These are phyloP conservation scores for Zygosaccharomyces pseudorouxii DNA, from an alignment of 805 yeast genomes.

Conservation along the genomic window DNA sequence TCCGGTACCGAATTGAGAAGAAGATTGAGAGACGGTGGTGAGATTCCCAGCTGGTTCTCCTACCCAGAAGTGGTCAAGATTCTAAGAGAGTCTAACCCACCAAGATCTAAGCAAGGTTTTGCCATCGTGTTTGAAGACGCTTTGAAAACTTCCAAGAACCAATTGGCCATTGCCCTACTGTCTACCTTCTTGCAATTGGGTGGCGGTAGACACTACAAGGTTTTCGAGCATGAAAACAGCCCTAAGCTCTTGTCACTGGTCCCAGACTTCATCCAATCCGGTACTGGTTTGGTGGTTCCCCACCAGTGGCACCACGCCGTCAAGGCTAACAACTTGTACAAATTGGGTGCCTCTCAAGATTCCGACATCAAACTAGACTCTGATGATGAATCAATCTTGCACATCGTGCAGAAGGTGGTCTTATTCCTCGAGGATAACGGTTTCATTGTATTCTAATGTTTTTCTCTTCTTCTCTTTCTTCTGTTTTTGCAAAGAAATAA, in stretches of 20 bases:
- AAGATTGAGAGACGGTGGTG: slow-evolving; percentile 77
- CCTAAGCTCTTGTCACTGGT: slow-evolving; percentile 60
- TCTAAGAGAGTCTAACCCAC: slow-evolving; percentile 88
- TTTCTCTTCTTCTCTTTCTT: too few species aligned
- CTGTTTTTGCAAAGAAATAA: background rate
- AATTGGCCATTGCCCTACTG: slow-evolving; percentile 77
- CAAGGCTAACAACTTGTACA: slow-evolving; percentile 37
- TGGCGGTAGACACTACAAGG: slow-evolving; percentile 70
- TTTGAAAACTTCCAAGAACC: slow-evolving; percentile 55
- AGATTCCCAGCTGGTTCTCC: slow-evolving; percentile 95
- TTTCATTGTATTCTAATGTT: slow-evolving; percentile 52
- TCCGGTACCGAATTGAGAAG: slow-evolving; percentile 94
- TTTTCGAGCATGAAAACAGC: slow-evolving; percentile 53
- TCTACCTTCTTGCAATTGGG: slow-evolving; percentile 86
- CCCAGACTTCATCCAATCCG: slow-evolving; percentile 55
- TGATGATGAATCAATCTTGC: slow-evolving; percentile 52
- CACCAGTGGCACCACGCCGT: slow-evolving; percentile 18
- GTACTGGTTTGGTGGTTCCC: slow-evolving; percentile 81
- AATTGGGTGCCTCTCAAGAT: slow-evolving; percentile 43
- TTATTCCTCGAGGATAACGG: slow-evolving; percentile 76
- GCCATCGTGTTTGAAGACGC: slow-evolving; percentile 62
- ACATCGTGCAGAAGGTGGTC: slow-evolving; percentile 71
- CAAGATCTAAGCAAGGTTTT: slow-evolving; percentile 86
- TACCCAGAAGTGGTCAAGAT: slow-evolving; percentile 94
- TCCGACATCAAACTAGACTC: slow-evolving; percentile 58